These are phyloP conservation scores for Trichoderma gracile DNA, from an alignment of 2,329 filamentous ascomycete genomes.

Conservation along the genomic window DNA sequence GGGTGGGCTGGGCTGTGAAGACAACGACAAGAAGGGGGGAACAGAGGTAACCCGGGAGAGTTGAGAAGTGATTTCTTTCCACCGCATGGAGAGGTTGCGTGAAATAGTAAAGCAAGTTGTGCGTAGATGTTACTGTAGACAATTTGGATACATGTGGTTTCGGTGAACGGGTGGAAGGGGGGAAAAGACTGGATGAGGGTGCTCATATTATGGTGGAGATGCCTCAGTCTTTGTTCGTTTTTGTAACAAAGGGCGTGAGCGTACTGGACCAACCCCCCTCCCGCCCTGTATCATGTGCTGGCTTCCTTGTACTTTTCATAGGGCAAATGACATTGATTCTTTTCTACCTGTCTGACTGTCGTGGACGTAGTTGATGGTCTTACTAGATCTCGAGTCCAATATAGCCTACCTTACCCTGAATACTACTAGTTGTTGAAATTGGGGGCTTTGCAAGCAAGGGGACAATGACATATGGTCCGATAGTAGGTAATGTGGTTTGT, in stretches of 20 bases:
- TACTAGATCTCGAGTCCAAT: neutral
- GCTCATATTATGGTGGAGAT: too few relatives aligned
- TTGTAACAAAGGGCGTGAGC: too few relatives aligned
- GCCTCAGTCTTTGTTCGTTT: too few relatives aligned
- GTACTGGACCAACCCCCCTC: too few relatives aligned
- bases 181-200: too few relatives aligned
- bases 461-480: neutral
- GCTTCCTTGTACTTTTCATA: neutral
- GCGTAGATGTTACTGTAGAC: neutral
- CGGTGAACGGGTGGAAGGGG: slow-evolving; percentile 5
- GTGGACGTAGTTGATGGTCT: too few relatives aligned
- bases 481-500: neutral
- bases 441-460: neutral
- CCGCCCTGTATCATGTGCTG: too few relatives aligned
- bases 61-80: too few relatives aligned
- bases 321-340: too few relatives aligned
- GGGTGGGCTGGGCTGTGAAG: slow-evolving; percentile 30
- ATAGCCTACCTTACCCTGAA: neutral
- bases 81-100: slow-evolving; percentile 9
- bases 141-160: neutral
- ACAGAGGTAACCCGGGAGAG: slow-evolving; percentile 29
- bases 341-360: too few relatives aligned
- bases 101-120: neutral
- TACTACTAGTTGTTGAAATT: neutral
- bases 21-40: neutral